Conservation (phyloP, 2,329 filamentous ascomycete species). For the Cladorrhinum sp. region DNA sequence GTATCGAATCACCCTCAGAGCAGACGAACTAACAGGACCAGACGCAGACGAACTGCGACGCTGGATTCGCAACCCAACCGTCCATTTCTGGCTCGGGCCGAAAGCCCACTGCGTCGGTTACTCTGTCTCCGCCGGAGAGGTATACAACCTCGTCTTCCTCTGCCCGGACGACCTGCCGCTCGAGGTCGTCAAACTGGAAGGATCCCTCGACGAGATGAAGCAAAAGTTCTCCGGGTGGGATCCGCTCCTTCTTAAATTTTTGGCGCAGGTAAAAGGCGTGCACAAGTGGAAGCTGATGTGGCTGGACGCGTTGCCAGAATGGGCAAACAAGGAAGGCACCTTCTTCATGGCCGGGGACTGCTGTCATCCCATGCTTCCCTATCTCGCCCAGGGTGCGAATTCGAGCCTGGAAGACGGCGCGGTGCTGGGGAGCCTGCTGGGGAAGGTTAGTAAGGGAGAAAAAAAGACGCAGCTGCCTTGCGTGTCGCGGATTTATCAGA, state of each 20-base stretch:
- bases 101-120: conserved; percentile 49
- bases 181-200: conserved; percentile 48
- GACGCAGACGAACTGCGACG: conserved; percentile 45
- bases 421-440: conserved; percentile 58
- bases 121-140: conserved; percentile 39
- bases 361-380: conserved; percentile 63
- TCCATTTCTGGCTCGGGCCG: conserved; percentile 55
- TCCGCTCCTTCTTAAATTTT: conserved; percentile 47
- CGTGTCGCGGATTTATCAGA: conserved; percentile 44
- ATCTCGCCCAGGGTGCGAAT: conserved; percentile 65
- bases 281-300: conserved; percentile 68
- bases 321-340: conserved; percentile 52
- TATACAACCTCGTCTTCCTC: conserved; percentile 47
- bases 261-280: conserved; percentile 52
- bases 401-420: conserved; percentile 66
- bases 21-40: conserved; percentile 42
- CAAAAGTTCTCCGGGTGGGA: conserved; percentile 62
- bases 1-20: conserved; percentile 50
- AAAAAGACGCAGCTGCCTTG: conserved; percentile 44
- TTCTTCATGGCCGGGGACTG: conserved; percentile 56
- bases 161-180: conserved; percentile 44
- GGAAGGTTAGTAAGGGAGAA: conserved; percentile 44
- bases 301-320: conserved; percentile 46
- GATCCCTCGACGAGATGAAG: conserved; percentile 59
- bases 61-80: conserved; percentile 45